Evolutionary conservation across 2,329 filamentous ascomycete species (phyloP), one percentile per base, ranked within the genome.

Genomic region (Aspergillus pseudotamarii): DNA sequence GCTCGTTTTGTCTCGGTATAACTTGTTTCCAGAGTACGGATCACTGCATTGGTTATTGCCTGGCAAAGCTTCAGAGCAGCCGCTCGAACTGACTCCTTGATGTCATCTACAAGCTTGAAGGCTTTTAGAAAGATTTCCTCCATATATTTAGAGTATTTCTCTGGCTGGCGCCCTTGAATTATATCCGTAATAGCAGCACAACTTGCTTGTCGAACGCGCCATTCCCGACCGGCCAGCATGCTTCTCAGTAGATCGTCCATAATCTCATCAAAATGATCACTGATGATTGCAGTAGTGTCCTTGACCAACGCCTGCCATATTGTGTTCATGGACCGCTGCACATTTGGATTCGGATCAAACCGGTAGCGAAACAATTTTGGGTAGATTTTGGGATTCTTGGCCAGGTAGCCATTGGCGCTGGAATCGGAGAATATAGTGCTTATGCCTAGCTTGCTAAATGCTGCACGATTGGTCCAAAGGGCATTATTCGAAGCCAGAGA

Each of bases 281-380:
- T 89, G 50, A 98, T 86, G 0, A 91, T 91, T 0, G 86, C 84
- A 21, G 87, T 89, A 1, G 92, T 87, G 70, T 98, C 93, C 73
- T 96, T 96, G 59, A 98, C 93, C n/a, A 99, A 81, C 0, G 94
- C 90, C 71, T 91, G 94, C 95, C 95, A 99, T 68, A 99, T 98
- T 66, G 96, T 93, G 62, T 96, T 94, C 95, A 99, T 99, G 0
- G 94, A 97, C 55, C 89, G 86, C 75, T 94, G 92, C 14, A 98
- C 95, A 67, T 96, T 97, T 2, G 89, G 85, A 73, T 97, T 98
- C 0, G 95, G 95, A 76, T 99, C 95, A 65, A 98, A 98, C 57
- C 93, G 86, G 78, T 98, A 99, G 55, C 95, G 88, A 78, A 91
- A 99, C 2, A 99, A 86, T 79, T 97, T 98, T 0, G 94, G 93